Evolutionary conservation across 2,329 filamentous ascomycete genomes (phyloP).

Genomic region (Fusarium sp.): DNA sequence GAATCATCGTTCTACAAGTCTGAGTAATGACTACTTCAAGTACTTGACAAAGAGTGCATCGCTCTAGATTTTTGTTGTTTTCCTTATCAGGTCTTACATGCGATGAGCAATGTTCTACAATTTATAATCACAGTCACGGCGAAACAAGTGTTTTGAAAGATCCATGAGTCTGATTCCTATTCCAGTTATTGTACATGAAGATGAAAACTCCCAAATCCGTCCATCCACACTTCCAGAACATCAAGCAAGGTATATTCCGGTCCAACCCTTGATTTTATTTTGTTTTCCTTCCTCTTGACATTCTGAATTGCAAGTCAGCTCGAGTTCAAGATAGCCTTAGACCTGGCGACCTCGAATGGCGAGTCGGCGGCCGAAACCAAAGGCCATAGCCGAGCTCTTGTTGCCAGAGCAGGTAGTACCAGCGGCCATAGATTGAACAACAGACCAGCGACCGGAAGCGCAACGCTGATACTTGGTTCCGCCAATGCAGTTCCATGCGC

Average conservation of each 20-base stretch:
- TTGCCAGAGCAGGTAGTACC: constrained; percentile 63
- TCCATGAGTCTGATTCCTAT: constrained; percentile 32
- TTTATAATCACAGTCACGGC: constrained; percentile 4
- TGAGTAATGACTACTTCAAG: not conserved
- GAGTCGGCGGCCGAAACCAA: constrained; percentile 35
- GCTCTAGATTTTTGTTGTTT: not conserved
- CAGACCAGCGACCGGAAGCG: constrained; percentile 68
- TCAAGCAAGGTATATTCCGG: constrained; percentile 14
- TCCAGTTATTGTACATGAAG: constrained; percentile 30
- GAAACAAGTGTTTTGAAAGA: constrained; percentile 22
- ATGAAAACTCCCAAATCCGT: constrained; percentile 27
- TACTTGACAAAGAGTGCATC: not conserved
- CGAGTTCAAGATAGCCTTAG: constrained; percentile 18
- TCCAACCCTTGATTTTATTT: not conserved
- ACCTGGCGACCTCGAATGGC: constrained; percentile 24
- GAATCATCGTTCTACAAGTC: not conserved
- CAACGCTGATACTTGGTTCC: constrained; percentile 71
- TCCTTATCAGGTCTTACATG: not conserved
- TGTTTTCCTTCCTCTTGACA: constrained; percentile 17
- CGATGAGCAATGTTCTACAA: not conserved
- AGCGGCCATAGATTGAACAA: constrained; percentile 59
- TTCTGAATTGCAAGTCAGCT: constrained; percentile 2
- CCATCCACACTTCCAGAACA: constrained; percentile 18
- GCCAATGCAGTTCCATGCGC: constrained; percentile 68
- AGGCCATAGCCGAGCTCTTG: constrained; percentile 42